These are phyloP conservation scores for Trypanosoma congolense DNA, from an alignment of 208 protist species.

Conservation along the genomic window DNA sequence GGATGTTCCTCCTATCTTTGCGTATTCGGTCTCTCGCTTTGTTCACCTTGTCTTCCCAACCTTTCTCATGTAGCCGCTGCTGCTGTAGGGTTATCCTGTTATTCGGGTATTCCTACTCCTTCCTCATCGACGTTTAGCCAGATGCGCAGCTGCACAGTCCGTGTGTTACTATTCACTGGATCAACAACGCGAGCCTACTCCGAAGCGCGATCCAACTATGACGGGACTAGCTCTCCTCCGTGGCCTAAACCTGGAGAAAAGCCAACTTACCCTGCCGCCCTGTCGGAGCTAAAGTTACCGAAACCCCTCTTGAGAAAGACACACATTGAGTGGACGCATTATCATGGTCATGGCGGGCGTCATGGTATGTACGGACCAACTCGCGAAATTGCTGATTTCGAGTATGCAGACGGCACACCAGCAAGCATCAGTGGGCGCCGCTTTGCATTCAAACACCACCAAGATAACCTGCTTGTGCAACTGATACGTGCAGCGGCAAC, in stretches of 20 bases:
- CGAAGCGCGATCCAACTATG: constrained; percentile 41
- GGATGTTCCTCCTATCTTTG: too few species aligned
- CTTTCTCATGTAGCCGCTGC: too few species aligned
- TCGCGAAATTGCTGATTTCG: constrained; percentile 78
- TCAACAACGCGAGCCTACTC: constrained; percentile 23
- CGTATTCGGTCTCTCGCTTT: too few species aligned
- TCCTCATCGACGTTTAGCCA: background rate
- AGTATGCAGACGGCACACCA: constrained; percentile 84
- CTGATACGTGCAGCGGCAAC: constrained; percentile 72
- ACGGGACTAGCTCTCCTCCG: constrained; percentile 23
- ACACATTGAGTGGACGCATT: constrained; percentile 80
- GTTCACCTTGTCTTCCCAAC: too few species aligned
- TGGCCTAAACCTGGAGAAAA: constrained; percentile 29
- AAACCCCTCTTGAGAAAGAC: constrained; percentile 72
- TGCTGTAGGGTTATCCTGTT: too few species aligned
- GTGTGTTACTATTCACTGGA: background rate
- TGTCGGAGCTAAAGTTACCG: constrained; percentile 40
- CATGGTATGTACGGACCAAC: constrained; percentile 66
- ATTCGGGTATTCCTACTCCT: too few species aligned
- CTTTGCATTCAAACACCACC: constrained; percentile 83
- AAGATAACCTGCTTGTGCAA: constrained; percentile 84
- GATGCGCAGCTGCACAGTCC: constrained; percentile 18
- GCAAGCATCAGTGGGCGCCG: constrained; percentile 48
- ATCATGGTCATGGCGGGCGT: constrained; percentile 73
- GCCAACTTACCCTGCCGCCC: constrained; percentile 49